Conservation (phyloP, 2,329 filamentous ascomycete species). For the Catunica adiposa region DNA sequence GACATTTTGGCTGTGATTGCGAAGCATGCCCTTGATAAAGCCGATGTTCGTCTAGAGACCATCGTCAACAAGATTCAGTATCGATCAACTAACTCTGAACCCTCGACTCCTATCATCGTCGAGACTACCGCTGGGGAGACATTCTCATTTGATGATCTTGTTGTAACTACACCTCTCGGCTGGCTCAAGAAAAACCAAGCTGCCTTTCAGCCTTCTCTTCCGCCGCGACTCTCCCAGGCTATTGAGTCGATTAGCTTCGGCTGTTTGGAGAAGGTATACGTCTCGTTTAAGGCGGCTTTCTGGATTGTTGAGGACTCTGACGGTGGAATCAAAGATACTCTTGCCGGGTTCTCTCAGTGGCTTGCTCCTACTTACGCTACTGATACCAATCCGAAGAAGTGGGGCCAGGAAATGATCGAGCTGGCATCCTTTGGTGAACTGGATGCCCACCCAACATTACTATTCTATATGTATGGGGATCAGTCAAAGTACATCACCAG, state of each 20-base stretch:
- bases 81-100: neutral
- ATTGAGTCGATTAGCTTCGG: slow-evolving; percentile 53
- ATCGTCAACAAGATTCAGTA: slow-evolving; percentile 5
- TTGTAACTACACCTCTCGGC: slow-evolving; percentile 51
- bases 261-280: slow-evolving; percentile 51
- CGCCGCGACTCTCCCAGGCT: slow-evolving; percentile 38
- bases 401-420: slow-evolving; percentile 65
- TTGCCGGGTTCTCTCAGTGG: slow-evolving; percentile 60
- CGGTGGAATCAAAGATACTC: slow-evolving; percentile 22
- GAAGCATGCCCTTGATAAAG: slow-evolving; percentile 34
- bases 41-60: slow-evolving; percentile 27
- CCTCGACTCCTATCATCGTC: neutral
- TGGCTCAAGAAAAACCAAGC: slow-evolving; percentile 45
- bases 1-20: slow-evolving; percentile 42
- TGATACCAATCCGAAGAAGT: slow-evolving; percentile 43
- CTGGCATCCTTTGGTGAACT: slow-evolving; percentile 45
- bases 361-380: slow-evolving; percentile 51
- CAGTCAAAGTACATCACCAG: slow-evolving; percentile 39
- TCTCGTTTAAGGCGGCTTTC: slow-evolving; percentile 60
- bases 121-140: slow-evolving; percentile 5
- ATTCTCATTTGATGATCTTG: slow-evolving; percentile 47
- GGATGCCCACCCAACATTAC: slow-evolving; percentile 58
- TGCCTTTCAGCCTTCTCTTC: slow-evolving; percentile 42
- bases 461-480: slow-evolving; percentile 65
- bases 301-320: slow-evolving; percentile 33